A percentile compares a stretch with the other conserved stretches of the same genome.
phyloP scores from a whole-genome alignment of 2,329 filamentous ascomycete genomes.

The Sarocladiaceae sp. region DNA sequence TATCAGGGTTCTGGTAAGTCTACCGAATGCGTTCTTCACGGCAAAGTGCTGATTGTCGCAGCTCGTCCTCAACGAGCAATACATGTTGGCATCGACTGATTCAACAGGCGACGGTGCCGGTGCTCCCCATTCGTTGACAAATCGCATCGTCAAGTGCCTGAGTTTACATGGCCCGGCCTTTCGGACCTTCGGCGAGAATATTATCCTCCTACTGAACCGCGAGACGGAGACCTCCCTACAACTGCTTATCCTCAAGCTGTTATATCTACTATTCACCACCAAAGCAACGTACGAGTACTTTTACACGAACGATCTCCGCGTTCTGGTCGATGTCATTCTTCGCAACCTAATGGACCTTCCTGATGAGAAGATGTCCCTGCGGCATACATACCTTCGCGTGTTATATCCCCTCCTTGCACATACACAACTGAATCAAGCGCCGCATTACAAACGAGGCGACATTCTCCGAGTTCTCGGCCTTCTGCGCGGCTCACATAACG shows the following conservation, averaged over 20 bases:
- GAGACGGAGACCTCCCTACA: conserved; percentile 93
- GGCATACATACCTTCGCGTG: conserved; percentile 92
- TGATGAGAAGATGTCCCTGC: conserved; percentile 67
- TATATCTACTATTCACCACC: conserved; percentile 94
- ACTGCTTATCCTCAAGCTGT: conserved; percentile 88
- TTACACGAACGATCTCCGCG: conserved; percentile 93
- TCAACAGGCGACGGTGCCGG: conserved; percentile 31
- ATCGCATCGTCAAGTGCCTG: conserved; percentile 87
- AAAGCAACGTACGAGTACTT: conserved; percentile 93
- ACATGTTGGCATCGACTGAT: conserved; percentile 72
- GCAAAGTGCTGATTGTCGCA: conserved; percentile 28
- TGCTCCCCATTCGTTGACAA: conserved; percentile 60
- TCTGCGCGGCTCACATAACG: conserved; percentile 56
- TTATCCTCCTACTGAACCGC: conserved; percentile 89
- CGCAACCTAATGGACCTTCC: conserved; percentile 95
- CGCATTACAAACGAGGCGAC: conserved; percentile 88
- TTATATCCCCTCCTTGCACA: conserved; percentile 85
- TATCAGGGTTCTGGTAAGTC: conserved; percentile 78
- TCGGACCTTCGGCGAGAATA: conserved; percentile 95
- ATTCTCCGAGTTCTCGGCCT: conserved; percentile 69
- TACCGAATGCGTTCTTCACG: background rate
- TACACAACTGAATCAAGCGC: conserved; percentile 79
- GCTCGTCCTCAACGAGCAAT: conserved; percentile 96
- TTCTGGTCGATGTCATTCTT: conserved; percentile 91
- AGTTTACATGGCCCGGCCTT: conserved; percentile 74